Conservation (phyloP, 2,329 filamentous ascomycete species). For the Arthrocladium fulminans region DNA sequence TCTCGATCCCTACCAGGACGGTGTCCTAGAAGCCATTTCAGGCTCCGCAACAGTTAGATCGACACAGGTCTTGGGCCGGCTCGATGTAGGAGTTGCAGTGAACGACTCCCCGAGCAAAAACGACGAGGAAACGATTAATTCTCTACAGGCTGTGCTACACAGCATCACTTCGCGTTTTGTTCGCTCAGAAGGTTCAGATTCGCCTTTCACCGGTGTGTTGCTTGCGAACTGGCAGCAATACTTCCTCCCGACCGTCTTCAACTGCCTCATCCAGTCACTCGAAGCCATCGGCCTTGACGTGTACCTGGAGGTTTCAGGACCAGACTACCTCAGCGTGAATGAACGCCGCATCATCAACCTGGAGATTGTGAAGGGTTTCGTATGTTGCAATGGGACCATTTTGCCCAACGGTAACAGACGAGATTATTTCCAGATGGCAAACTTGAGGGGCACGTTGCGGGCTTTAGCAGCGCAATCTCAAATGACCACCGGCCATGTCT, state of each 20-base stretch:
- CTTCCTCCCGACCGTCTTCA: slow-evolving; percentile 26
- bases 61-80: slow-evolving; percentile 27
- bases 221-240: slow-evolving; percentile 35
- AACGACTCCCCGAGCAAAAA: neutral
- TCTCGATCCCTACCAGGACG: slow-evolving; percentile 34
- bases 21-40: slow-evolving; percentile 31
- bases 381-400: slow-evolving; percentile 36
- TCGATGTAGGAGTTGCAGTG: slow-evolving; percentile 25
- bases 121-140: neutral
- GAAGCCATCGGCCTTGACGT: slow-evolving; percentile 31
- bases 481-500: slow-evolving; percentile 34
- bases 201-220: slow-evolving; percentile 32
- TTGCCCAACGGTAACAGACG: slow-evolving; percentile 33
- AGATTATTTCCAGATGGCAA: slow-evolving; percentile 38
- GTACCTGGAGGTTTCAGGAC: slow-evolving; percentile 35
- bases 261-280: slow-evolving; percentile 28
- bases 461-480: slow-evolving; percentile 40
- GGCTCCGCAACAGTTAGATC: neutral
- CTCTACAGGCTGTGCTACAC: neutral
- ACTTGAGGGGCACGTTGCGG: slow-evolving; percentile 35
- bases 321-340: slow-evolving; percentile 29
- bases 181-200: slow-evolving; percentile 22
- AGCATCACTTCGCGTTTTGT: neutral
- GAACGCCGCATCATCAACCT: slow-evolving; percentile 30
- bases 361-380: slow-evolving; percentile 30